Conservation (phyloP, 345 rosid genomes). For the Microthlaspi erraticum region DNA sequence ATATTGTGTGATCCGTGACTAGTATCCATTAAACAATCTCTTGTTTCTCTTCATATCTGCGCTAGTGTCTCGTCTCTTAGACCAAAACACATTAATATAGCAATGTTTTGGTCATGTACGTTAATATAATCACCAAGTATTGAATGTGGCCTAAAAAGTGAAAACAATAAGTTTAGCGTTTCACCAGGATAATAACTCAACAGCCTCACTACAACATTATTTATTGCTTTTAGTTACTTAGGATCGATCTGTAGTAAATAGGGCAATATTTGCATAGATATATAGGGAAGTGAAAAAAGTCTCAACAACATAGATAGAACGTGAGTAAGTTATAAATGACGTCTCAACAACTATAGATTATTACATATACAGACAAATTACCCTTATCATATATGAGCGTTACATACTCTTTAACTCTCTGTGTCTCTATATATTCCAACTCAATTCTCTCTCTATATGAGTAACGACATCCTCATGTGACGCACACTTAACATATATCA, state of each 20-base stretch:
- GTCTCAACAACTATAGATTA: conserved; percentile 20
- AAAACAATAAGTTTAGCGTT: not conserved
- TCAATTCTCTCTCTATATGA: conserved; percentile 2
- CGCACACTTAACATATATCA: not conserved
- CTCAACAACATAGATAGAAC: conserved; percentile 20
- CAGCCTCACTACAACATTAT: not conserved
- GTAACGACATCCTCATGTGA: conserved; percentile 2
- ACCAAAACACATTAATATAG: not conserved
- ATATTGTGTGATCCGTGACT: conserved; percentile 10
- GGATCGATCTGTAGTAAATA: not conserved
- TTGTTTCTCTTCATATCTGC: conserved; percentile 18
- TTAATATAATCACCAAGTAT: not conserved
- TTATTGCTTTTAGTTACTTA: not conserved
- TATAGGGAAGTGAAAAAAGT: conserved; percentile 20
- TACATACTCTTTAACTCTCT: conserved; percentile 28
- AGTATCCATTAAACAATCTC: conserved; percentile 5
- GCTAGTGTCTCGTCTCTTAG: not conserved
- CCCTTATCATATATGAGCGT: conserved; percentile 35
- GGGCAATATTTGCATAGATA: not conserved
- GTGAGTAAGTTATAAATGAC: conserved; percentile 21
- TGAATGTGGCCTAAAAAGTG: not conserved
- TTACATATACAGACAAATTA: conserved; percentile 33
- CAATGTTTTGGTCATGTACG: not conserved
- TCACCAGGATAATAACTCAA: conserved; percentile 1
- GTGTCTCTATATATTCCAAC: conserved; percentile 25